phyloP scores from a whole-genome alignment of 345 rosid species.

The Populus simonii region DNA sequence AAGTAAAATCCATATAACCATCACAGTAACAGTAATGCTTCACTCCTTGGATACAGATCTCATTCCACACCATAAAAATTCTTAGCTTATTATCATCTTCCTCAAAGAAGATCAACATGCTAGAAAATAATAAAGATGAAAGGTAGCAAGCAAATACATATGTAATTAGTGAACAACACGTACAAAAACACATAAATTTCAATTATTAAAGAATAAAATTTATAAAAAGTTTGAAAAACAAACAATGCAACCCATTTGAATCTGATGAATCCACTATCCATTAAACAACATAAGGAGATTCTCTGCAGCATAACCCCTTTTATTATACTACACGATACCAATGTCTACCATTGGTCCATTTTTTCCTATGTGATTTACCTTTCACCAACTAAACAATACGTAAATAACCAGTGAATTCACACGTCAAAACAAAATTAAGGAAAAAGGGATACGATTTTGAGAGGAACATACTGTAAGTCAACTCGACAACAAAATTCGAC shows the following conservation, averaged over 20 bases:
- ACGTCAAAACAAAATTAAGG: neutral
- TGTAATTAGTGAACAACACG: too few relatives aligned
- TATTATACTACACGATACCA: neutral
- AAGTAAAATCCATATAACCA: too few relatives aligned
- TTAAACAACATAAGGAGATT: neutral
- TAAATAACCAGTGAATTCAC: neutral
- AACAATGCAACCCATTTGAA: neutral
- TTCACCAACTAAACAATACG: neutral
- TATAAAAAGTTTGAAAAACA: neutral
- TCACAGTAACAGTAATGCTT: too few relatives aligned
- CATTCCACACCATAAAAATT: too few relatives aligned
- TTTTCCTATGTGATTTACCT: neutral
- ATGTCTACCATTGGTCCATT: neutral
- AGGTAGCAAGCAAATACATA: too few relatives aligned
- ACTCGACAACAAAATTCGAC: constrained; percentile 75
- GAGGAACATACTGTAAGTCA: constrained; percentile 68
- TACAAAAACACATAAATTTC: too few relatives aligned
- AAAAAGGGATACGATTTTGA: neutral
- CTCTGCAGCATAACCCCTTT: neutral
- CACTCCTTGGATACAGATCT: too few relatives aligned
- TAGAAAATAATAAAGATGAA: too few relatives aligned
- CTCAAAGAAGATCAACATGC: too few relatives aligned
- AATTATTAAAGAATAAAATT: too few relatives aligned
- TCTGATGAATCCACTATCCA: neutral
- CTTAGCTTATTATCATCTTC: too few relatives aligned